Conservation (phyloP, 2,329 filamentous ascomycete genomes). For the Biscogniauxia sp. region DNA sequence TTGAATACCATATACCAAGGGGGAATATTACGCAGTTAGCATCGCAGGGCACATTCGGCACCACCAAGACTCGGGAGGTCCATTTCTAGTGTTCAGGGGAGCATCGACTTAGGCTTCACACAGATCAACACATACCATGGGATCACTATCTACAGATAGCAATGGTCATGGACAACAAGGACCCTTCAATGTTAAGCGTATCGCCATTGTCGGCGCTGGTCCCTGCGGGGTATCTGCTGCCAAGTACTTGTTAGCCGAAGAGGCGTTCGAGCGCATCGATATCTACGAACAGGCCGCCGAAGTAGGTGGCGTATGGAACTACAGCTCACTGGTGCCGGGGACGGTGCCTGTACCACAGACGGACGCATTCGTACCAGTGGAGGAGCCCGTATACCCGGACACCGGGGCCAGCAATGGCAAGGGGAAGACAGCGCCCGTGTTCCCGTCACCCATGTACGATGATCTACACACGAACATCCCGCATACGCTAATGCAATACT, state of each 20-base stretch:
- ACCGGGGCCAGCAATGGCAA: slow-evolving; percentile 17
- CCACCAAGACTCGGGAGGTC: neutral
- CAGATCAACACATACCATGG: neutral
- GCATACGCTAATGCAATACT: slow-evolving; percentile 75
- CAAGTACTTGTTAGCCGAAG: slow-evolving; percentile 74
- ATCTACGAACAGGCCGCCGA: slow-evolving; percentile 78
- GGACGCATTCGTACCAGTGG: slow-evolving; percentile 59
- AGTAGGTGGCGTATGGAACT: slow-evolving; percentile 85
- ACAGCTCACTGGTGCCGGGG: slow-evolving; percentile 50
- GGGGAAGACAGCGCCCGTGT: slow-evolving; percentile 49
- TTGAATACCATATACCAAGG: too few relatives aligned
- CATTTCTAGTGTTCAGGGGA: too few relatives aligned
- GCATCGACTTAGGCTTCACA: neutral
- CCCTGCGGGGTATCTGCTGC: slow-evolving; percentile 76
- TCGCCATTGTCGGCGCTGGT: slow-evolving; percentile 82
- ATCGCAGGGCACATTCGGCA: neutral
- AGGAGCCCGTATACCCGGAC: slow-evolving; percentile 57
- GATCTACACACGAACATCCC: slow-evolving; percentile 85
- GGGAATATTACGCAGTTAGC: too few relatives aligned
- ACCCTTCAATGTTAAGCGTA: slow-evolving; percentile 51
- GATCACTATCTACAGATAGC: neutral
- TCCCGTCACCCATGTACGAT: slow-evolving; percentile 83
- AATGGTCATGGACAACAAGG: neutral
- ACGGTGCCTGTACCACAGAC: slow-evolving; percentile 64
- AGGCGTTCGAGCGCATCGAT: slow-evolving; percentile 64